Conservation (phyloP, 2,329 filamentous ascomycete genomes). For the Cercospora sojina region DNA sequence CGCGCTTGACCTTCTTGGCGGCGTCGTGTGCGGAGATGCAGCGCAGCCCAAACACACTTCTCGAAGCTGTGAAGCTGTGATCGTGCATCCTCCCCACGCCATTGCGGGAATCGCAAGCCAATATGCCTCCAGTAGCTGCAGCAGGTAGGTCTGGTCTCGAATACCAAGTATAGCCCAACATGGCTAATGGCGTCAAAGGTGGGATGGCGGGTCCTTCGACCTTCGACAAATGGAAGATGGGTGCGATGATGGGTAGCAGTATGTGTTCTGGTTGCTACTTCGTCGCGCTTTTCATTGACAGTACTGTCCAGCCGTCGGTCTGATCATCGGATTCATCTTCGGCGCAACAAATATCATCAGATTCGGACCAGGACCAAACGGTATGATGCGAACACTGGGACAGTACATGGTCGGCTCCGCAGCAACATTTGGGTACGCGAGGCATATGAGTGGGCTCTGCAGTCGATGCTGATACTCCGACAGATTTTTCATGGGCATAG, state of each 20-base stretch:
- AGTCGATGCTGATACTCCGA: neutral
- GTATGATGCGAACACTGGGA: constrained; percentile 88
- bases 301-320: constrained; percentile 73
- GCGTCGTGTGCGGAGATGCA: neutral
- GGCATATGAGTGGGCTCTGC: neutral
- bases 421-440: constrained; percentile 84
- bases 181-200: constrained; percentile 15
- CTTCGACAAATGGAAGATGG: constrained; percentile 88
- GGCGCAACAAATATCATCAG: constrained; percentile 90
- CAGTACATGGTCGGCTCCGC: constrained; percentile 97
- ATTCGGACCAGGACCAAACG: constrained; percentile 89
- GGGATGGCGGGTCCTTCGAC: constrained; percentile 59
- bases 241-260: constrained; percentile 98
- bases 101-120: constrained; percentile 13
- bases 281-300: neutral
- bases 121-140: constrained; percentile 37
- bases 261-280: constrained; percentile 45
- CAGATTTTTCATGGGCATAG: constrained; percentile 97
- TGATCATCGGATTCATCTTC: constrained; percentile 97
- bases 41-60: neutral
- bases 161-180: neutral
- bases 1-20: neutral
- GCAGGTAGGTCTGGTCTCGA: constrained; percentile 16
- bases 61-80: neutral
- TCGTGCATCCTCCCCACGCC: neutral